These are phyloP conservation scores for Quercus parvula DNA, from an alignment of 306 rosid species.

Conservation along the genomic window DNA sequence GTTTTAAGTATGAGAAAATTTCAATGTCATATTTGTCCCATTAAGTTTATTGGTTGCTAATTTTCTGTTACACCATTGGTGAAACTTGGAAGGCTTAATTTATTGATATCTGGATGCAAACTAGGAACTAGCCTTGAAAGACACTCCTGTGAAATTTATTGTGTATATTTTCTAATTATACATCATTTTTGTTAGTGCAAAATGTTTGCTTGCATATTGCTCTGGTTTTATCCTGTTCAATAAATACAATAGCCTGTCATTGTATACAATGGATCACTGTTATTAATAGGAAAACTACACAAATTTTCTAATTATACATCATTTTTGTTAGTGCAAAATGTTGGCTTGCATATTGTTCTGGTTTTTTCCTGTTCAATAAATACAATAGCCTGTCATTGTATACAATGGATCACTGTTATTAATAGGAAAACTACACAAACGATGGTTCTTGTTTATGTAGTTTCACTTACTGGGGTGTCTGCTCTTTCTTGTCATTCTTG, in stretches of 20 bases:
- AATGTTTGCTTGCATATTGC: neutral
- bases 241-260: neutral
- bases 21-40: neutral
- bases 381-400: neutral
- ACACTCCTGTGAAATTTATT: neutral
- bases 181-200: neutral
- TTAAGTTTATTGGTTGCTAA: neutral
- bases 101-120: neutral
- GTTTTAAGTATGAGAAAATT: too few relatives aligned
- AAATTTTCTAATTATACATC: neutral
- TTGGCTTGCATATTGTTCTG: neutral
- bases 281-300: neutral
- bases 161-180: neutral
- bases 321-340: neutral
- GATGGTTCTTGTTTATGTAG: neutral
- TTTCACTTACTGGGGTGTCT: neutral
- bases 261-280: neutral
- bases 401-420: neutral
- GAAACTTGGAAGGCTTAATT: neutral
- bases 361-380: neutral
- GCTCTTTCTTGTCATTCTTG: neutral
- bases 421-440: neutral
- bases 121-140: neutral
- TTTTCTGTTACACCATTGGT: neutral
- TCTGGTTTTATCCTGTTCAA: neutral